phyloP scores from a whole-genome alignment of 257 asterid genomes.

The Nicotiana noctiflora region DNA sequence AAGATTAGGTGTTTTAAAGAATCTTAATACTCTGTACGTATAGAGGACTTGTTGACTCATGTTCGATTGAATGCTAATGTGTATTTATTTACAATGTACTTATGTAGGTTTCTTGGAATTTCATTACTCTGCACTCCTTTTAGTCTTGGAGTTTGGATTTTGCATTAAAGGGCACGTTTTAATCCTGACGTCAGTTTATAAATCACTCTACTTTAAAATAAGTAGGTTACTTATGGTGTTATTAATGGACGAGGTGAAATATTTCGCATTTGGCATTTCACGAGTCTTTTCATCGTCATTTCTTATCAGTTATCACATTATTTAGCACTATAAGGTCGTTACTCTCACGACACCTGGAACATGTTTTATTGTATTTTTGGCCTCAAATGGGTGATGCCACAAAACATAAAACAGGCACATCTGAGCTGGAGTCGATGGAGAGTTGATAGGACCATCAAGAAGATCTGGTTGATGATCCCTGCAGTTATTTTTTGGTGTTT shows the following conservation, averaged over 20 bases:
- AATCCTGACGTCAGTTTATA: background rate
- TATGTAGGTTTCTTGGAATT: background rate
- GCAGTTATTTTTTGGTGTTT: too few relatives aligned
- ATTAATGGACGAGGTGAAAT: background rate
- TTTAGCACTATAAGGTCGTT: background rate
- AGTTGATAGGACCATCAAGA: too few relatives aligned
- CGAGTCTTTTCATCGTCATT: background rate
- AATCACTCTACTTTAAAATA: background rate
- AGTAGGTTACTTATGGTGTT: background rate
- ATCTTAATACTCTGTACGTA: slow-evolving; percentile 72
- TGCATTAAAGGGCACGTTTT: background rate
- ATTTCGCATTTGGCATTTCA: background rate
- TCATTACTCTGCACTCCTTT: background rate
- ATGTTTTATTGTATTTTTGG: too few relatives aligned
- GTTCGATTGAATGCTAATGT: background rate
- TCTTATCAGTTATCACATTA: background rate
- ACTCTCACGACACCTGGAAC: background rate
- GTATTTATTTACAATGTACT: background rate
- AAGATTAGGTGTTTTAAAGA: slow-evolving; percentile 47
- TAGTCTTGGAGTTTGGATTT: background rate
- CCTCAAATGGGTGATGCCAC: too few relatives aligned
- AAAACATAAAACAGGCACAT: too few relatives aligned
- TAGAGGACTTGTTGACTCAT: slow-evolving; percentile 12
- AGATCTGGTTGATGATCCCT: too few relatives aligned
- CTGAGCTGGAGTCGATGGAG: too few relatives aligned